Evolutionary conservation across 257 asterid genomes (phyloP).

Genomic region (Ligustrum vulgare): DNA sequence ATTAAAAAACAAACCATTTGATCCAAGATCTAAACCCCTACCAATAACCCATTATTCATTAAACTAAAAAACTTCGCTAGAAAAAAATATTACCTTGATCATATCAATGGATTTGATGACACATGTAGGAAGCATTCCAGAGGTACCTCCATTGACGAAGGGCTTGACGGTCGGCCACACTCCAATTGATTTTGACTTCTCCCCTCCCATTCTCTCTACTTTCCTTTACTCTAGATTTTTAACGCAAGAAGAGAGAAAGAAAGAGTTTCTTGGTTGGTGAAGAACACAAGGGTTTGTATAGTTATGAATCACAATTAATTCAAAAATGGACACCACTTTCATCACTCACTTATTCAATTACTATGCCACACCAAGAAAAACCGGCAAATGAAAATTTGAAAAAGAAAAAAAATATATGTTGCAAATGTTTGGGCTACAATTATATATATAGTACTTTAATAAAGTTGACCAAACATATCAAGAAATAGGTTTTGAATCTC

Average conservation of each 20-base stretch:
- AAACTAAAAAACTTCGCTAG: no score
- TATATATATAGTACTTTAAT: no score
- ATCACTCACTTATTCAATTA: no score
- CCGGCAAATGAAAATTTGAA: no score
- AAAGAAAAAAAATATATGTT: no score
- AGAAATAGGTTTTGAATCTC: no score
- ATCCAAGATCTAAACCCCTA: not conserved
- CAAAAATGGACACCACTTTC: no score
- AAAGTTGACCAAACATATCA: no score
- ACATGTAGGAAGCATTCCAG: constrained; percentile 97
- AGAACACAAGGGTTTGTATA: no score
- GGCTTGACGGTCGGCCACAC: constrained; percentile 90
- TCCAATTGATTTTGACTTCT: constrained; percentile 61
- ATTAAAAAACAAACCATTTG: not conserved
- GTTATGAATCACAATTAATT: no score
- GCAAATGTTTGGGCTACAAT: no score
- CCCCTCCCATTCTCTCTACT: constrained; percentile 52
- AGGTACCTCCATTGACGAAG: constrained; percentile 84
- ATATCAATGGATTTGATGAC: constrained; percentile 93
- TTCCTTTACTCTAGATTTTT: constrained; percentile 30
- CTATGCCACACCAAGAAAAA: no score
- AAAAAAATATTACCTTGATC: constrained; percentile 61
- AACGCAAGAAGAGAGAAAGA: constrained; percentile 1
- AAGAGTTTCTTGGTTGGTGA: not conserved
- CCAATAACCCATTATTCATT: not conserved